Evolutionary conservation across 108 stramenopile species (phyloP).

Genomic region (Asterionellopsis glacialis): DNA sequence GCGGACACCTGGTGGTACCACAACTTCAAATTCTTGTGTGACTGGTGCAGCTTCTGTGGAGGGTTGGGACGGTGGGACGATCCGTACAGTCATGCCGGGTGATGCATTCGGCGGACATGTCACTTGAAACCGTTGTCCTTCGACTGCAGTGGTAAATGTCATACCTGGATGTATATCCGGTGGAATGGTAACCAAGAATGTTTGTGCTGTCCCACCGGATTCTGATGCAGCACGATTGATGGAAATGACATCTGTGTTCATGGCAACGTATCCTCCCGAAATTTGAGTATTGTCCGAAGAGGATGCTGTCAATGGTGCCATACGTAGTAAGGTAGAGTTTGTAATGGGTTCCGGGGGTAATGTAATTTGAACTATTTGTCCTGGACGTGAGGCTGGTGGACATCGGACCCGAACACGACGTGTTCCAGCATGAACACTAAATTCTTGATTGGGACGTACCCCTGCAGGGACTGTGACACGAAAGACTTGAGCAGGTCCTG

Average conservation of each 20-base stretch:
- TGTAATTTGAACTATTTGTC: conserved; percentile 75
- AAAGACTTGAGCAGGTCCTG: conserved; percentile 71
- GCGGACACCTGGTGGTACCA: conserved; percentile 76
- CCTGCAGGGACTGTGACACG: conserved; percentile 75
- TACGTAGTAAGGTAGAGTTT: conserved; percentile 30
- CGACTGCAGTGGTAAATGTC: conserved; percentile 78
- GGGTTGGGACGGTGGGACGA: conserved; percentile 57
- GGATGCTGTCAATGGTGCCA: conserved; percentile 58
- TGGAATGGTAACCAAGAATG: conserved; percentile 82
- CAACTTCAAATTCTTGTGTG: conserved; percentile 87
- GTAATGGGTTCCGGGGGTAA: conserved; percentile 72
- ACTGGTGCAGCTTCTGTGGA: conserved; percentile 46
- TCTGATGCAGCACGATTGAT: conserved; percentile 33
- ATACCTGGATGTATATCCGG: conserved; percentile 67
- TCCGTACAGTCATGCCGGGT: conserved; percentile 78
- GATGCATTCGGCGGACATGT: conserved; percentile 74
- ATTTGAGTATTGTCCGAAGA: not conserved
- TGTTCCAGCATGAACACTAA: conserved; percentile 68
- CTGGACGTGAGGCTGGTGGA: conserved; percentile 62
- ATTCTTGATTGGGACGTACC: conserved; percentile 64
- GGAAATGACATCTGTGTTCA: conserved; percentile 48
- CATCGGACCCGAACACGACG: conserved; percentile 75
- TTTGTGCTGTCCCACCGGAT: conserved; percentile 47
- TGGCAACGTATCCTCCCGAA: conserved; percentile 59
- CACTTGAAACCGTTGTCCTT: conserved; percentile 79